Base-by-base conservation (phyloP, 2,329 filamentous ascomycete genomes). In the Ophiocordyceps camponoti-rufipedis region DNA sequence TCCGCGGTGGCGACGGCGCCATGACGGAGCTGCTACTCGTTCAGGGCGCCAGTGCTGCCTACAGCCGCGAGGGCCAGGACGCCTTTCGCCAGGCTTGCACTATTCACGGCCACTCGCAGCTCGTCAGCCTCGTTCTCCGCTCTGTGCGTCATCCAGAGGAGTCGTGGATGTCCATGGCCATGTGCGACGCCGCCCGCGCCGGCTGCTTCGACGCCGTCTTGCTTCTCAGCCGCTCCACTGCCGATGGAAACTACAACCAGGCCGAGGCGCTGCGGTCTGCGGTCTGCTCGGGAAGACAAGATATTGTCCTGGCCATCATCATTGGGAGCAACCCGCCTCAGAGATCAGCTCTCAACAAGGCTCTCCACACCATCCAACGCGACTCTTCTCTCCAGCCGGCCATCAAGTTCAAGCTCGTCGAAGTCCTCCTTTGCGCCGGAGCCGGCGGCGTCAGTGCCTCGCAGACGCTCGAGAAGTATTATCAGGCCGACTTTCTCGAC, bases 371-470 rank as follows among this genome's bases (percentile, higher is more conserved):
- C 5, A 58, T 77, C 1, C 65, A 72, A 47, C 55, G 62, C 1
- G 66, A 70, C 43, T 54, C 65, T 2, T 64, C 66, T 2, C 62
- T 74, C 16, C 64, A 63, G 6, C 66, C 69, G 0, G 63, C 66
- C 29, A 66, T 69, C 31, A 75, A 72, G 52, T 57, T 72, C 40
- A 64, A 65, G 2, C 59, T 79, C 49, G 63, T 70, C 0, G 74
- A 80, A 53, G 58, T 75, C 3, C 54, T 80, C 1, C 62, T 80
- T 2, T 77, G 74, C 45, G 74, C 71, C 1, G 75, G 75, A 0
- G 74, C 74, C 1, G 60, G 64, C 12, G 75, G 75, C 2, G 67
- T 72, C 13, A 58, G 63, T 1, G 58, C 74, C 1, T 65, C 71
- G 0, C 57, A 61, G 29, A 71, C 69, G 0, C 59, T 78, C 1